Conservation (phyloP, 148 eudicot genomes). For the Amaranthus palmeri region DNA sequence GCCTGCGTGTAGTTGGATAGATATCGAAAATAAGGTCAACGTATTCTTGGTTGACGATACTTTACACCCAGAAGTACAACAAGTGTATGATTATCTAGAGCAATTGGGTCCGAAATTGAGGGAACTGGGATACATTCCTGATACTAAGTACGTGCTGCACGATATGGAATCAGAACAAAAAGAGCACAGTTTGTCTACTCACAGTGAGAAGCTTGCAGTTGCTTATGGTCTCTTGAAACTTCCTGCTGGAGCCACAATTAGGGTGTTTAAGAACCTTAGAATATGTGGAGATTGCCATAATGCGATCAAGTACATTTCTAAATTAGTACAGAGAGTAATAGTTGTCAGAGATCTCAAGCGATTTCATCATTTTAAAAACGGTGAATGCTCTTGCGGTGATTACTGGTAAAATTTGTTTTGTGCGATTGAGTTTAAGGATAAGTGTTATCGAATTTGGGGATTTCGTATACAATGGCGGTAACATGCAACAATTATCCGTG, state of each 20-base stretch:
- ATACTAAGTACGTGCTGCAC: slow-evolving; percentile 49
- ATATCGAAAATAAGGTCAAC: slow-evolving; percentile 51
- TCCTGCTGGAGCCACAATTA: slow-evolving; percentile 52
- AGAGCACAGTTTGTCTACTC: slow-evolving; percentile 50
- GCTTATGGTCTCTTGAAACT: slow-evolving; percentile 60
- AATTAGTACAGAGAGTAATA: slow-evolving; percentile 65
- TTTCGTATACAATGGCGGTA: background rate
- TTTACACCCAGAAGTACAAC: slow-evolving; percentile 51
- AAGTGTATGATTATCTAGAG: slow-evolving; percentile 48
- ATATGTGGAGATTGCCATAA: slow-evolving; percentile 88
- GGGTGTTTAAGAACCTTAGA: slow-evolving; percentile 64
- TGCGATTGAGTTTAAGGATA: background rate
- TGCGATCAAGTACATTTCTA: slow-evolving; percentile 85
- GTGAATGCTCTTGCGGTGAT: slow-evolving; percentile 87
- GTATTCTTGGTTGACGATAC: slow-evolving; percentile 60
- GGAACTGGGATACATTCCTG: slow-evolving; percentile 58
- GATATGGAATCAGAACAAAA: slow-evolving; percentile 60
- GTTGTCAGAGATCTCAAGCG: slow-evolving; percentile 91
- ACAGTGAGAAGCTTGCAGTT: slow-evolving; percentile 69
- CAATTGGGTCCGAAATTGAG: slow-evolving; percentile 43
- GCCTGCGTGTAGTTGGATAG: slow-evolving; percentile 76
- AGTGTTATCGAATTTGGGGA: background rate
- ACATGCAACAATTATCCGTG: background rate
- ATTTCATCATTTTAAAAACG: slow-evolving; percentile 87
- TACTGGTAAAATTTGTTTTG: slow-evolving; percentile 54